These are phyloP conservation scores for Penicillium sp. DNA, from an alignment of 2,329 filamentous ascomycete species.

Conservation along the genomic window DNA sequence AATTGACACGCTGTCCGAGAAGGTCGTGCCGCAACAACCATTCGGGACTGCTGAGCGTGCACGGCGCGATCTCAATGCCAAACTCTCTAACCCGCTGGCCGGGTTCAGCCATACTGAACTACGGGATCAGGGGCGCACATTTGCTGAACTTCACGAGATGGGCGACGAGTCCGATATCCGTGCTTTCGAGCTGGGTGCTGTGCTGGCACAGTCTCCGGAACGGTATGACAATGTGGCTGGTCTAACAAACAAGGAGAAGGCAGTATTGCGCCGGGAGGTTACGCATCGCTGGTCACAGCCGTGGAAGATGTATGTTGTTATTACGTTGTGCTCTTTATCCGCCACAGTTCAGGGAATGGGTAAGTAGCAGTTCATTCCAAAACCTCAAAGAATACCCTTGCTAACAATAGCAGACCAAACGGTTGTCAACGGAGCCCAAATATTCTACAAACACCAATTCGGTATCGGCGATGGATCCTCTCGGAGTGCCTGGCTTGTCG, in stretches of 20 bases:
- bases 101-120: constrained; percentile 52
- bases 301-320: constrained; percentile 61
- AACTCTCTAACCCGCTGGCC: constrained; percentile 53
- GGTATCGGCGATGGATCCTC: constrained; percentile 52
- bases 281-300: constrained; percentile 69
- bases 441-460: constrained; percentile 62
- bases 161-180: constrained; percentile 55
- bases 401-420: constrained; percentile 55
- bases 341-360: constrained; percentile 70
- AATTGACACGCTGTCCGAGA: constrained; percentile 1
- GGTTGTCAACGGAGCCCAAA: constrained; percentile 66
- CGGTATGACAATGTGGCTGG: constrained; percentile 51
- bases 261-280: constrained; percentile 58
- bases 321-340: constrained; percentile 64
- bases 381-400: background rate
- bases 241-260: constrained; percentile 57
- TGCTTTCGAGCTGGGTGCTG: constrained; percentile 59
- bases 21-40: constrained; percentile 22
- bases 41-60: constrained; percentile 38
- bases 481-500: constrained; percentile 57
- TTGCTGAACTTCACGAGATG: constrained; percentile 55
- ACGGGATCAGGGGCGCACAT: constrained; percentile 55
- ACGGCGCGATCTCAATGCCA: constrained; percentile 45
- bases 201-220: constrained; percentile 55
- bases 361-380: constrained; percentile 23